Conservation (phyloP, 2,329 filamentous ascomycete species). For the Hypoxylon sp. region DNA sequence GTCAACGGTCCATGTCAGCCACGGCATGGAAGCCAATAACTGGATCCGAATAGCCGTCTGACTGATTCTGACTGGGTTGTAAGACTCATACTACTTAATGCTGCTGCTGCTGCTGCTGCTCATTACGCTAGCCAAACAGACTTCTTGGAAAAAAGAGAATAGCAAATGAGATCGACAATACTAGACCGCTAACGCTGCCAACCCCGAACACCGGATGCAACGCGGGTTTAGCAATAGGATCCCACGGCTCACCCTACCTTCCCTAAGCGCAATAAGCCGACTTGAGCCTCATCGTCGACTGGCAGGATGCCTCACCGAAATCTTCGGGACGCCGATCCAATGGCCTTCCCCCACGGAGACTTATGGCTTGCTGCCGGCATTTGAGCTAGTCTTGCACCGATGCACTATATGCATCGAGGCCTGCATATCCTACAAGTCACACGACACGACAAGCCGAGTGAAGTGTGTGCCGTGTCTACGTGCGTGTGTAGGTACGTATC, state of each 20-base stretch:
- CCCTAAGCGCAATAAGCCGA: not conserved
- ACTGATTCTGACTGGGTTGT: constrained; percentile 7
- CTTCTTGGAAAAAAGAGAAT: constrained; percentile 1
- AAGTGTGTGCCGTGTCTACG: not conserved
- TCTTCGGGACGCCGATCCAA: constrained; percentile 10
- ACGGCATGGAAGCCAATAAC: constrained; percentile 19
- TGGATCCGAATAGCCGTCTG: constrained; percentile 19
- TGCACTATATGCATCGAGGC: constrained; percentile 13
- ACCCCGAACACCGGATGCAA: not conserved
- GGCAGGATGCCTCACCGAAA: constrained; percentile 1
- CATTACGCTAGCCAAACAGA: not conserved
- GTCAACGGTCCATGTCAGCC: constrained; percentile 8
- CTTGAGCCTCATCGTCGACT: constrained; percentile 3
- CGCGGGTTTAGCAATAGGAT: not conserved
- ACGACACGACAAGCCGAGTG: not conserved
- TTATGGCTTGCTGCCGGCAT: not conserved
- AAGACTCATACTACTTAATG: constrained; percentile 29
- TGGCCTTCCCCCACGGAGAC: not conserved
- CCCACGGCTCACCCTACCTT: not conserved
- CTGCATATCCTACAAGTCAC: constrained; percentile 30
- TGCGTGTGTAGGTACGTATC: not conserved
- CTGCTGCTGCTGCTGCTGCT: constrained; percentile 2
- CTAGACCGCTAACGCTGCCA: constrained; percentile 11
- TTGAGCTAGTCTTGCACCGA: not conserved
- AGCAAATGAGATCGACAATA: constrained; percentile 16